Conservation (phyloP, 23 red algal species). For the Cyanidioschyzon merolae region DNA sequence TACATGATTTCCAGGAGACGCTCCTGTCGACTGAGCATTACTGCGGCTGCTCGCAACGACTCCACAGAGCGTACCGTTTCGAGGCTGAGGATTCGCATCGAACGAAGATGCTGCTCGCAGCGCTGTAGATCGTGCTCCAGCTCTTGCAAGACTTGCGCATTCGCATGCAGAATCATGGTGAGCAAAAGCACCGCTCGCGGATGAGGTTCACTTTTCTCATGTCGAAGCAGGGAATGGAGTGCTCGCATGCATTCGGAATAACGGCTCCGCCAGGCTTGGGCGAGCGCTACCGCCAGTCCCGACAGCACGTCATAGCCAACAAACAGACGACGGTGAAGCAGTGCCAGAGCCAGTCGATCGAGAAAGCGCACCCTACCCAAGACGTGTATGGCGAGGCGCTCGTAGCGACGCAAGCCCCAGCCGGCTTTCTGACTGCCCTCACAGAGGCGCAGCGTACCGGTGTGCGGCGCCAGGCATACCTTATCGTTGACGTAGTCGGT, state of each 20-base stretch:
- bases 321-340: neutral
- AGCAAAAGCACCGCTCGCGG: neutral
- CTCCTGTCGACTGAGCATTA: constrained; percentile 15
- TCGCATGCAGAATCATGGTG: neutral
- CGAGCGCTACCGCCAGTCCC: neutral
- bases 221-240: neutral
- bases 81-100: neutral
- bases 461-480: neutral
- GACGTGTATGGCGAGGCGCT: neutral
- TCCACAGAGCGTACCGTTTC: neutral
- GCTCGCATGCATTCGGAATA: neutral
- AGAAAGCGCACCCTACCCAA: neutral
- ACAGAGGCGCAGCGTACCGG: neutral
- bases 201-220: neutral
- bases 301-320: constrained; percentile 2
- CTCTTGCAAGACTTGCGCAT: neutral
- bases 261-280: constrained; percentile 1
- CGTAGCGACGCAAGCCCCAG: neutral
- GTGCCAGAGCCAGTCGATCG: neutral
- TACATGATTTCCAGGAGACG: neutral
- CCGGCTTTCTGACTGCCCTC: neutral
- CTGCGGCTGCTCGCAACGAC: neutral
- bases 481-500: neutral
- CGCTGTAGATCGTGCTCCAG: constrained; percentile 9
- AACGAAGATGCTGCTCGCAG: constrained; percentile 4